Base-by-base conservation (phyloP, 176 grass and related monocot genomes). In the Stipa capillata region DNA sequence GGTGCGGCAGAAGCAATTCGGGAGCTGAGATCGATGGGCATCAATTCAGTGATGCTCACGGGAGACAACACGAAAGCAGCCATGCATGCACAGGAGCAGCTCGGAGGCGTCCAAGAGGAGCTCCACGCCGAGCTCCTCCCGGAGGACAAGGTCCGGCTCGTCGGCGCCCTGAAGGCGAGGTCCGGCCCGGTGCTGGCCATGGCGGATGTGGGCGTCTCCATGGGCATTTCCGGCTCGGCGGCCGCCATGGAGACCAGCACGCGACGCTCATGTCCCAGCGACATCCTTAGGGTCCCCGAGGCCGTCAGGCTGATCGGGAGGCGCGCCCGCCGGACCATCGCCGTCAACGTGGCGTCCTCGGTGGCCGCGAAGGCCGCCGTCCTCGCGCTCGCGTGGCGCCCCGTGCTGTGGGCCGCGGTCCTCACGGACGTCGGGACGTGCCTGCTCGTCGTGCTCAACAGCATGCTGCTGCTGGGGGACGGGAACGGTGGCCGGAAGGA, bases 191-290 rank as follows among this genome's bases (percentile, higher is more conserved):
- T 88, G 61, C 75, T 94, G 27, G 88, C 92, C 10, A 8, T 15
- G 47, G 83, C 86, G 17, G 80, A 86, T 44, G 86, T 91, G 31
- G 86, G 89, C 28, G 61, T 94, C 9, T 74, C 92, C 42, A 94
- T 94, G 86, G 92, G 92, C 14, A 13, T 94, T 0, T 86, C 83
- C 4, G 86, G 92, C 2, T 94, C 89, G 2, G 88, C 92, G 1
- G 83, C 87, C 7, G 92, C 92, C 41, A 86, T 79, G 25, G 92
- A 94, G 81, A 91, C 83, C 5, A 84, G 86, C 79, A 94, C 80
- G 82, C 87, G 11, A 86, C 79, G 9, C 88, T 94, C 63, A 91
- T 94, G 92, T 91, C n/a, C 92, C 37, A 79, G 79, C 37, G 80
- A 94, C 83, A 12, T 94, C 5, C 53, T 67, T 14, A 61, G 87